Evolutionary conservation across 2,329 filamentous ascomycete species (phyloP), one percentile per base, ranked within the genome.

Genomic region (Penicillium sp.): DNA sequence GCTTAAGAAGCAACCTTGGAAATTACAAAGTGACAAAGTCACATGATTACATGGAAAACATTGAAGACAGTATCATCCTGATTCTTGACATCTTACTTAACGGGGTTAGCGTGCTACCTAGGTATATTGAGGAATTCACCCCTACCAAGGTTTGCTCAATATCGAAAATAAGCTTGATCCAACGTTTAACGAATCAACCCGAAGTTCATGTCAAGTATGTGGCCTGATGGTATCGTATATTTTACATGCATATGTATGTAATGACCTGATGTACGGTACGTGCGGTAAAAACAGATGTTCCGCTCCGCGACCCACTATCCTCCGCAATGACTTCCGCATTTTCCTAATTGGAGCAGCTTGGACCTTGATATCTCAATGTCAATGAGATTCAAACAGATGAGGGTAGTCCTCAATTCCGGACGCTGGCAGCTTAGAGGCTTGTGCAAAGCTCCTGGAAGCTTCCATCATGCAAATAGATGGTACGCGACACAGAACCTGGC

Each of bases 281-380:
- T 13, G 32, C 32, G 19, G 44, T 41, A 28, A 17, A 33, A 33
- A 47, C 45, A 47, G 41, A 49, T 49, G 41, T 48, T 51, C 49
- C 49, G 49, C 45, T 48, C 49, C 49, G 49, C 12, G 43, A 48
- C 45, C 49, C 49, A 43, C 45, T 45, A 24, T 15, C 47, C 45
- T 48, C 45, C 45, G 49, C 49, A 48, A 39, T 49, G 45, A 53
- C 48, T 52, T 52, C 43, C 41, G 48, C 52, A n/a, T 49, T 48
- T 53, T 52, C 17, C 24, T 47, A 32, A 44, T 46, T 37, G 38
- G 34, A 32, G 31, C 41, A 22, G 17, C 29, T 42, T 43, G 29
- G 34, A 19, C 22, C 8, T 55, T 42, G 34, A 60, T 59, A 55
- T 51, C 53, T 57, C 33, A 43, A 63, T 64, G 55, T 56, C 53